Evolutionary conservation across 305 asterid species (phyloP).

Genomic region (Fraxinus xanthoxyloides): DNA sequence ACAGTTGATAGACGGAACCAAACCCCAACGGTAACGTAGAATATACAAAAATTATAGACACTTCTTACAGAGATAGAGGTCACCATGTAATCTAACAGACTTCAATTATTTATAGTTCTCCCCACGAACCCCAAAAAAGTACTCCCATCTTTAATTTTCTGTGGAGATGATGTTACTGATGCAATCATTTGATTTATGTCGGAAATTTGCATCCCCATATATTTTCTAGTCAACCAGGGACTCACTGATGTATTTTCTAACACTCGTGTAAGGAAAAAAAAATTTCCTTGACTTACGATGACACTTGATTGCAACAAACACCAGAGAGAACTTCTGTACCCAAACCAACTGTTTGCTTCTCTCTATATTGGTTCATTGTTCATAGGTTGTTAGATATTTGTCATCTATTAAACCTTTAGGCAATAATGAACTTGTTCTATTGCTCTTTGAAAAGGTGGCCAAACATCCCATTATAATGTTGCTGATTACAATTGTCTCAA

Average conservation of each 20-base stretch:
- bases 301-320: too few relatives aligned
- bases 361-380: neutral
- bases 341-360: too few relatives aligned
- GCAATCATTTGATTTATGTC: neutral
- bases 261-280: too few relatives aligned
- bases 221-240: neutral
- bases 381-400: neutral
- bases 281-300: too few relatives aligned
- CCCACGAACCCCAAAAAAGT: neutral
- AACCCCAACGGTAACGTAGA: neutral
- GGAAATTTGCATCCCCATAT: neutral
- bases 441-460: neutral
- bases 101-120: neutral
- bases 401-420: neutral
- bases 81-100: neutral
- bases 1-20: neutral
- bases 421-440: neutral
- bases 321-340: too few relatives aligned
- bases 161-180: neutral
- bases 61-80: neutral
- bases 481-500: neutral
- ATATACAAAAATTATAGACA: neutral
- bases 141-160: neutral
- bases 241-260: too few relatives aligned
- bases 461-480: neutral